Percentiles rank a stretch among this genome's conserved stretches.
These are phyloP conservation scores for Monilinia vaccinii-corymbosi DNA, from an alignment of 2,329 filamentous ascomycete species.

Conservation along the genomic window DNA sequence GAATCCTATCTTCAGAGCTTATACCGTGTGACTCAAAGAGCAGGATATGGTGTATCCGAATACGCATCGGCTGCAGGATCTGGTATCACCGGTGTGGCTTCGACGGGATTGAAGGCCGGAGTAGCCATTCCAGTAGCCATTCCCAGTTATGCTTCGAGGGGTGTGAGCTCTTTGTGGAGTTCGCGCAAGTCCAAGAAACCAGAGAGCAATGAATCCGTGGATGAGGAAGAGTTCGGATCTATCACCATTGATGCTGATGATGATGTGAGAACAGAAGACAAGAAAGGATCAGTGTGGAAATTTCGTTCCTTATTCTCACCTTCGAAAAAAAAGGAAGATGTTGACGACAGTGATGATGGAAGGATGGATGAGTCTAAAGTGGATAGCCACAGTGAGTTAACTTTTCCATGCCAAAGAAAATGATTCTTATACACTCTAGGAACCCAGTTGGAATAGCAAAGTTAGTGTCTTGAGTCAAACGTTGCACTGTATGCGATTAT, in stretches of 20 bases:
- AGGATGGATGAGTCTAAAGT: conserved; percentile 3
- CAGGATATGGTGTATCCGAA: conserved; percentile 1
- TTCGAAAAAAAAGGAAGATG: not conserved
- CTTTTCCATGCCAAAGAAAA: not conserved
- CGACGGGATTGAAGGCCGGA: conserved; percentile 1
- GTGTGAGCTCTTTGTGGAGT: conserved; percentile 5
- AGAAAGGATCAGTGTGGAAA: not conserved
- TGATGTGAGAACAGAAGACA: conserved; percentile 1
- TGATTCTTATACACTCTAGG: not conserved
- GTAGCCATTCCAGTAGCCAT: conserved; percentile 5
- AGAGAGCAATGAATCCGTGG: not conserved
- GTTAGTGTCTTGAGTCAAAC: not conserved
- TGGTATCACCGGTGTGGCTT: not conserved
- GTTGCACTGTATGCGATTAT: not conserved
- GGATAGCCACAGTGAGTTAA: conserved; percentile 1
- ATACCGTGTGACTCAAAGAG: conserved; percentile 4
- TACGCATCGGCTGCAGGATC: conserved; percentile 5
- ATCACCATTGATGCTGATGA: conserved; percentile 8
- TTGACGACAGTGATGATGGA: not conserved
- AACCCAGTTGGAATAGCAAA: not conserved
- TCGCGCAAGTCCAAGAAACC: not conserved
- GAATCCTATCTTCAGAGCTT: conserved; percentile 11
- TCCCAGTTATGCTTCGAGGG: conserved; percentile 4
- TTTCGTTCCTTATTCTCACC: not conserved
- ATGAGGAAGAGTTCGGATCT: not conserved